Base-by-base conservation (phyloP, 2,329 filamentous ascomycete species). In the Parascedosporium putredinis region DNA sequence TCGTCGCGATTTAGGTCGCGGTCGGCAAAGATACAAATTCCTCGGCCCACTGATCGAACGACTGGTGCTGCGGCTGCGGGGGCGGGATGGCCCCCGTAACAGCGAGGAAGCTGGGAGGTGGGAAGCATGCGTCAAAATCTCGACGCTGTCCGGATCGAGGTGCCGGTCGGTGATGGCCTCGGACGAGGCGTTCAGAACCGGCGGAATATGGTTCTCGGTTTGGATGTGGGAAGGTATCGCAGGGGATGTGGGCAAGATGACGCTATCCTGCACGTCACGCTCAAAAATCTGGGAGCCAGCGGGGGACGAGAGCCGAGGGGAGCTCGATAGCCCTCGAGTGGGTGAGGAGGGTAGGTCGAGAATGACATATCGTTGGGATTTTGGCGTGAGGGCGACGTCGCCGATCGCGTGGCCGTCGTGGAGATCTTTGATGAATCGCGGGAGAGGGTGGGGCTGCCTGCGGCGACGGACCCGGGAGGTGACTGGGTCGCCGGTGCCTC, bases 191-290 rank as follows among this genome's bases (percentile, higher is more conserved):
- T 95, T 88, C 45, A 97, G 75, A 10, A 94, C 90, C 0, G 91
- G 79, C 6, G 91, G 91, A 57, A 97, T 96, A 62, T 90, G 80
- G 68, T 97, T 90, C 65, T 97, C 91, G 6, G 88, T 95, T 58
- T 90, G 82, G 59, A 97, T 95, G 62, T 97, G 91, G 6, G 86
- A 83, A 3, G 91, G 91, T 54, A 96, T 93, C n/a, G 88, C 86
- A 1, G 87, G 83, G 3, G 87, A 91, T 53, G 77, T 81, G 53
- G 88, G 84, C n/a, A 80, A 67, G 3, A 77, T 60, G 25, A 78
- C 72, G 59, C 79, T 79, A 60, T 96, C 90, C 66, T 96, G 91
- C 22, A 97, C 91, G 64, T 90, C 88, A 60, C 91, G 86, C 71
- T 97, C 91, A 62, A 97, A 97, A 59, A 97, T 96, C 58, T 84